Evolutionary conservation across 148 eudicot species (phyloP).

Genomic region (Rhododendron molle): DNA sequence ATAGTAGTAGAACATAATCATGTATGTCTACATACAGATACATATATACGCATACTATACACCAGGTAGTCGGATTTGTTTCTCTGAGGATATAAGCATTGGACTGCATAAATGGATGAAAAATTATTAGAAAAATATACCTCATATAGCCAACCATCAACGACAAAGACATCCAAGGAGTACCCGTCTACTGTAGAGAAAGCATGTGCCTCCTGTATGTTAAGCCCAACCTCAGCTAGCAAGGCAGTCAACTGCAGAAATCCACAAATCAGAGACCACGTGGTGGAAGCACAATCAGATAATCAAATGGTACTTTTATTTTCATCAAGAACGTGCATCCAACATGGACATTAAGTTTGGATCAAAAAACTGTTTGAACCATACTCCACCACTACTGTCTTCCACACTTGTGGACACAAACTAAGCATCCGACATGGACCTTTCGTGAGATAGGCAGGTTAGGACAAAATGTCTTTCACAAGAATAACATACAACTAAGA

Average conservation of each 20-base stretch:
- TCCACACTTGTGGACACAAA: not conserved
- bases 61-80: not conserved
- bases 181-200: slow-evolving; percentile 77
- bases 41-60: not conserved
- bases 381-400: not conserved
- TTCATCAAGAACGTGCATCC: not conserved
- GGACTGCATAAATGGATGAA: slow-evolving; percentile 3
- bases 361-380: not conserved
- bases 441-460: not conserved
- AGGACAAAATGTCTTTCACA: not conserved
- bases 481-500: not conserved
- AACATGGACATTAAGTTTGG: not conserved
- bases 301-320: not conserved
- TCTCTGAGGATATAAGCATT: not conserved
- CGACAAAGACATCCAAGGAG: slow-evolving; percentile 78
- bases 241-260: slow-evolving; percentile 70
- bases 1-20: not conserved
- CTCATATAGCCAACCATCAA: slow-evolving; percentile 88
- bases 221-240: slow-evolving; percentile 70
- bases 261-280: slow-evolving; percentile 14
- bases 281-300: slow-evolving; percentile 7
- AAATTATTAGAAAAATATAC: slow-evolving; percentile 23
- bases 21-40: not conserved
- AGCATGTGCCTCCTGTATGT: slow-evolving; percentile 87
- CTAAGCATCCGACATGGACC: not conserved